A percentile compares a stretch with the other conserved stretches of the same genome.
These are phyloP conservation scores for Cucurbita ficifolia DNA, from an alignment of 306 rosid genomes.

Conservation along the genomic window DNA sequence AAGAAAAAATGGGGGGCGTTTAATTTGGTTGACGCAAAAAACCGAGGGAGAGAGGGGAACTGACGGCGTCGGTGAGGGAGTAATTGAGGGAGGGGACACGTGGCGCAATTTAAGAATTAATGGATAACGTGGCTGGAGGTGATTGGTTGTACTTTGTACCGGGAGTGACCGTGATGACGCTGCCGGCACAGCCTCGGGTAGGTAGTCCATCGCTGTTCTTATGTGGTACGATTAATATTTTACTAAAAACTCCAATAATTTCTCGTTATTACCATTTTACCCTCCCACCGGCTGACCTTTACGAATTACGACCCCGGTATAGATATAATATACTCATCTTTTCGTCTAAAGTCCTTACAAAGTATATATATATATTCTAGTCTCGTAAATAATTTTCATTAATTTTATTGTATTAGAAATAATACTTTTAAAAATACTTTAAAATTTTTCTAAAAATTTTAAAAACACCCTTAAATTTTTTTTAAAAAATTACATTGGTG, in stretches of 20 bases:
- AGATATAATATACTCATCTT: too few species aligned
- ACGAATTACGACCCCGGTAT: background rate
- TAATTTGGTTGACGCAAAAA: slow-evolving; percentile 14
- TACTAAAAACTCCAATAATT: slow-evolving; percentile 31
- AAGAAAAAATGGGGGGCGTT: background rate
- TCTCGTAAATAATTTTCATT: too few species aligned
- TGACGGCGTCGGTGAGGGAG: slow-evolving; percentile 44
- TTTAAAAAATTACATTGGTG: too few species aligned
- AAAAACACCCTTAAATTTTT: too few species aligned
- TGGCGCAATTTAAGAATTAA: slow-evolving; percentile 1
- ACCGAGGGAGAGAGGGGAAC: slow-evolving; percentile 19
- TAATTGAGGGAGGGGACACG: slow-evolving; percentile 21
- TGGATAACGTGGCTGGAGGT: slow-evolving; percentile 10
- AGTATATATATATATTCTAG: too few species aligned
- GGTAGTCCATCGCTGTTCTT: slow-evolving; percentile 17
- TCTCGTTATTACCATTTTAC: slow-evolving; percentile 11
- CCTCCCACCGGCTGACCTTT: background rate
- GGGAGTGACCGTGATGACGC: slow-evolving; percentile 15
- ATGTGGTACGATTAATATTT: slow-evolving; percentile 7
- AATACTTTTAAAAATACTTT: too few species aligned
- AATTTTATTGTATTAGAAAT: too few species aligned
- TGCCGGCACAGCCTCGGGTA: slow-evolving; percentile 40
- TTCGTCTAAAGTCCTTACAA: too few species aligned
- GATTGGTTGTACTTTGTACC: slow-evolving; percentile 8
- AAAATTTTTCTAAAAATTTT: too few species aligned